phyloP scores from a whole-genome alignment of 768 basidiomycete genomes.

The Tricholoma furcatifolium region DNA sequence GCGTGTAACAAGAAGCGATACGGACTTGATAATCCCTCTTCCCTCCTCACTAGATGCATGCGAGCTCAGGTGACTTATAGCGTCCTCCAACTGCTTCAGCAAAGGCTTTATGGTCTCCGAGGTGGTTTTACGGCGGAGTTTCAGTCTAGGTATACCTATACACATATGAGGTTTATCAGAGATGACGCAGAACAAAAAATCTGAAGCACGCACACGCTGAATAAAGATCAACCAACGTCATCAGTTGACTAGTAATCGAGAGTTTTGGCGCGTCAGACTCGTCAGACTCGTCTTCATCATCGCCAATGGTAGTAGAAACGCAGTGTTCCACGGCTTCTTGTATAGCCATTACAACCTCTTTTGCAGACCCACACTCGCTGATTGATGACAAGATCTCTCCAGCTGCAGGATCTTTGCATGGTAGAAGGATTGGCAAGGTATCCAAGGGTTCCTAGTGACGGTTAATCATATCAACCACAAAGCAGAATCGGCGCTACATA shows the following conservation, averaged over 20 bases:
- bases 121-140: conserved; percentile 39
- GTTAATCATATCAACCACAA: conserved; percentile 2
- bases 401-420: conserved; percentile 35
- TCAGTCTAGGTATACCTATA: conserved; percentile 46
- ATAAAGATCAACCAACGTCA: conserved; percentile 38
- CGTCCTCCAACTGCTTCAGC: conserved; percentile 33
- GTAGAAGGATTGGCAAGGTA: conserved; percentile 38
- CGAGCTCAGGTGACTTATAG: conserved; percentile 25
- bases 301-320: conserved; percentile 16
- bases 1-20: conserved; percentile 26
- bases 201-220: conserved; percentile 31
- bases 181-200: not conserved
- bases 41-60: conserved; percentile 29
- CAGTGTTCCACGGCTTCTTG: conserved; percentile 46
- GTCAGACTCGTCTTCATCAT: conserved; percentile 26
- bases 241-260: conserved; percentile 31
- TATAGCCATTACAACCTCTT: conserved; percentile 45
- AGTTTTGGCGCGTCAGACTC: conserved; percentile 20
- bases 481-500: conserved; percentile 8
- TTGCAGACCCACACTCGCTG: conserved; percentile 39
- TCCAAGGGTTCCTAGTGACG: conserved; percentile 42
- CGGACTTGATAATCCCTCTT: conserved; percentile 26
- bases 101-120: conserved; percentile 42
- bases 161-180: not conserved
- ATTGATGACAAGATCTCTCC: conserved; percentile 39